phyloP scores from a whole-genome alignment of 176 grass and related monocot genomes.

The Musa beccarii region DNA sequence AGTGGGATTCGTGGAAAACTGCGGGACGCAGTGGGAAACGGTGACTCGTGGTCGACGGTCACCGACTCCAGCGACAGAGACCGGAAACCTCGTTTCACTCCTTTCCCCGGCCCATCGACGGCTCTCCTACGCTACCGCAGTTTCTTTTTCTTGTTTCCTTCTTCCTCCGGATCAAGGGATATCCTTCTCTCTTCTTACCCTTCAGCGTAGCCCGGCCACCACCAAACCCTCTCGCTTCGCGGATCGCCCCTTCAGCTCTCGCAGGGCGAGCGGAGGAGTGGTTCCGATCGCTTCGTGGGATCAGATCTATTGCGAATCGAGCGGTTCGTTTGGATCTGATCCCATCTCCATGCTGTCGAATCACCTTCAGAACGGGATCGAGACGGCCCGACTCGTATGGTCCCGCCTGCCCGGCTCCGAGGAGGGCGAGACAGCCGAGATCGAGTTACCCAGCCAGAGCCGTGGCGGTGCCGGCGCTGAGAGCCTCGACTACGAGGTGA shows the following conservation, averaged over 20 bases:
- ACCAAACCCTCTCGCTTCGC: background rate
- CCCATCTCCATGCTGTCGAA: slow-evolving; percentile 11
- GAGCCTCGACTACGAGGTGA: slow-evolving; percentile 98
- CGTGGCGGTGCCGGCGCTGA: slow-evolving; percentile 30
- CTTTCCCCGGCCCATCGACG: too few species aligned
- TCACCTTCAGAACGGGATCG: slow-evolving; percentile 69
- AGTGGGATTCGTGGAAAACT: too few species aligned
- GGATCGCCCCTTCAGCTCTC: background rate
- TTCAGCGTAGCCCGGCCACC: too few species aligned
- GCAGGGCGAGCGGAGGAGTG: background rate
- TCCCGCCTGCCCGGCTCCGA: slow-evolving; percentile 67
- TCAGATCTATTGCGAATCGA: slow-evolving; percentile 4
- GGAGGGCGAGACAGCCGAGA: slow-evolving; percentile 22
- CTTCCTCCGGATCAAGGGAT: too few species aligned
- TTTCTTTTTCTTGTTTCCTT: too few species aligned
- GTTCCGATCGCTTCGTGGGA: background rate
- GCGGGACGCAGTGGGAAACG: too few species aligned
- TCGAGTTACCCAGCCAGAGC: slow-evolving; percentile 29
- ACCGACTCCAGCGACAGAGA: too few species aligned
- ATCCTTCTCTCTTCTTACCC: too few species aligned
- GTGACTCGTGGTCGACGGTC: too few species aligned
- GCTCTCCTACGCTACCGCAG: too few species aligned
- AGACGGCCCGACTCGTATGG: slow-evolving; percentile 73
- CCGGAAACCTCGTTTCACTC: too few species aligned
- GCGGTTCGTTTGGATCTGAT: slow-evolving; percentile 5